phyloP scores from a whole-genome alignment of 768 basidiomycete genomes.

The Lactarius hengduanensis region DNA sequence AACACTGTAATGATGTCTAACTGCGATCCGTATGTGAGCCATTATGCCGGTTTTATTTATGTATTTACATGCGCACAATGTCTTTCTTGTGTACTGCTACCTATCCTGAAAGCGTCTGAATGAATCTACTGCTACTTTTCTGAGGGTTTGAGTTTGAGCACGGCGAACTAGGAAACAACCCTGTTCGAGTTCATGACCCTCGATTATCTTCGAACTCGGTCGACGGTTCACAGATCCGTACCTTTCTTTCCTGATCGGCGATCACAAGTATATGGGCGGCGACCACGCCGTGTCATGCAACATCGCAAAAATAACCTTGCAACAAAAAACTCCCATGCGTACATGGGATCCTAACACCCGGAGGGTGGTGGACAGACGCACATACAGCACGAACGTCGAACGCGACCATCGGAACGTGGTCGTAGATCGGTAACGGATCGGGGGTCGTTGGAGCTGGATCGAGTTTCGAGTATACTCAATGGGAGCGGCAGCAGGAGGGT shows the following conservation, averaged over 20 bases:
- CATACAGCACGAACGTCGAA: background rate
- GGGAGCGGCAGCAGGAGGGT: background rate
- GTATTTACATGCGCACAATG: constrained; percentile 23
- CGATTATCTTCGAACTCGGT: background rate
- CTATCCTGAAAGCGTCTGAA: constrained; percentile 5
- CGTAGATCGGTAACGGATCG: background rate
- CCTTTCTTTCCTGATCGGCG: constrained; percentile 1
- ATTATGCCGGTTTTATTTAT: constrained; percentile 24
- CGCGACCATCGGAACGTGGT: background rate
- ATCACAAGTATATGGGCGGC: constrained; percentile 6
- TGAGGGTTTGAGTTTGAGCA: background rate
- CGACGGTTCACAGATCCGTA: background rate
- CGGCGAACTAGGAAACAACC: background rate
- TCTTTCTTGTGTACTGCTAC: constrained; percentile 26
- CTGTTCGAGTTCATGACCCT: background rate
- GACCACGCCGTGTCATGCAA: background rate
- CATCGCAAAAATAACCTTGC: background rate
- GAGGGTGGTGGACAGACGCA: background rate
- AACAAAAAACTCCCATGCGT: background rate
- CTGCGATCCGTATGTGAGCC: constrained; percentile 15
- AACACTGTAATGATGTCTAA: constrained; percentile 15
- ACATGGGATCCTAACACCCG: background rate
- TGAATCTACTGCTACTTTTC: background rate
- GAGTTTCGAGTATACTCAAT: background rate
- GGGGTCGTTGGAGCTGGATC: background rate